Evolutionary conservation across 1,284 basidiomycete species (phyloP).

Genomic region (Pseudozyma pruni): DNA sequence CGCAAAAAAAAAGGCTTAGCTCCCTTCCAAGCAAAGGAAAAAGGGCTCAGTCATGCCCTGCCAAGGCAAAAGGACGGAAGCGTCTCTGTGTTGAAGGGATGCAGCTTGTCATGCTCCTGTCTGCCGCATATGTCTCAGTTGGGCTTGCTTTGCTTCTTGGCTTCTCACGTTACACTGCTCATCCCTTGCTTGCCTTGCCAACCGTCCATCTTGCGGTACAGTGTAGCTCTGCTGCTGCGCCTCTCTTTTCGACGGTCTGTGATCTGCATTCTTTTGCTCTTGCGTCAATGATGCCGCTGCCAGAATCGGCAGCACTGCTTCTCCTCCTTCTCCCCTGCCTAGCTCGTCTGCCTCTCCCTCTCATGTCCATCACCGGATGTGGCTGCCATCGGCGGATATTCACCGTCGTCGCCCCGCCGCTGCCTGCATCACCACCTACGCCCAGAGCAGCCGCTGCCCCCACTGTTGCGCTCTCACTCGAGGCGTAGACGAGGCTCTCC

Average conservation of each 20-base stretch:
- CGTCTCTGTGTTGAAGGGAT: neutral
- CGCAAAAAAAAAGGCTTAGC: no score
- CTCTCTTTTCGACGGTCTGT: neutral
- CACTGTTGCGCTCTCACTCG: constrained; percentile 1
- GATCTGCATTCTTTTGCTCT: neutral
- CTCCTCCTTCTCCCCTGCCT: constrained; percentile 1
- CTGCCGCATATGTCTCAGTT: no score
- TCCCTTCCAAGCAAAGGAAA: no score
- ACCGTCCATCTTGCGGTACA: no score
- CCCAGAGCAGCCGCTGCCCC: constrained; percentile 8
- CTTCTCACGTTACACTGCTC: no score
- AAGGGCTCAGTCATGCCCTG: no score
- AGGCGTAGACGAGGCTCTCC: neutral
- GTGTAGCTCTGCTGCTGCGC: no score
- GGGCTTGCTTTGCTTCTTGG: no score
- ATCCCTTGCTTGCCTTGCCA: no score
- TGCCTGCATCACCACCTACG: constrained; percentile 22
- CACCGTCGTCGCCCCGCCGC: neutral
- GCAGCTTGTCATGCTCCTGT: no score
- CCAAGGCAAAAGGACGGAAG: neutral
- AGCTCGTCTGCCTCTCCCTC: constrained; percentile 5
- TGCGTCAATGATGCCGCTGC: neutral
- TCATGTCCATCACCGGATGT: constrained; percentile 26
- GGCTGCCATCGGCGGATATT: constrained; percentile 25
- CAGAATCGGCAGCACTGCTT: neutral